These are phyloP conservation scores for Sclerotinia trifoliorum DNA, from an alignment of 2,329 filamentous ascomycete species.

Conservation along the genomic window DNA sequence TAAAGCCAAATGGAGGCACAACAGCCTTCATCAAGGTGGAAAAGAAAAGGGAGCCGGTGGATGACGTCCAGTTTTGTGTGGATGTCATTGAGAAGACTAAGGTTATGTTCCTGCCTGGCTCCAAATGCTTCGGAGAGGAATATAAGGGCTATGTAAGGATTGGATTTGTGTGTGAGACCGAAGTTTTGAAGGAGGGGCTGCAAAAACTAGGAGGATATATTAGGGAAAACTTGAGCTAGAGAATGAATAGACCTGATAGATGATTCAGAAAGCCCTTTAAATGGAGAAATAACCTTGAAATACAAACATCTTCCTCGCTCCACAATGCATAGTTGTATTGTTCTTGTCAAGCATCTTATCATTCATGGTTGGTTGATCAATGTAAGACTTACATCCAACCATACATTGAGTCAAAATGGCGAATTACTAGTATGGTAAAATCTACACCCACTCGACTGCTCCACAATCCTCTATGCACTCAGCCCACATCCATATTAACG, in stretches of 20 bases:
- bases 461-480: too few species aligned
- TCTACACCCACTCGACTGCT: too few species aligned
- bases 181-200: conserved; percentile 65
- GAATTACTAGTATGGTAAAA: not conserved
- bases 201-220: conserved; percentile 41
- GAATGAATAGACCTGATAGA: not conserved
- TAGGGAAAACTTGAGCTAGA: conserved; percentile 26
- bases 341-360: not conserved
- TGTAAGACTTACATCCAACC: not conserved
- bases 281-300: not conserved
- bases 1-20: conserved; percentile 74
- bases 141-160: conserved; percentile 75
- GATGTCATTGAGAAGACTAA: conserved; percentile 66
- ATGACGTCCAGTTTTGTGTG: conserved; percentile 71
- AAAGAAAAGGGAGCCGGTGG: conserved; percentile 52
- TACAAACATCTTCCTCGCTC: not conserved
- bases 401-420: not conserved
- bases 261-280: not conserved
- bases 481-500: too few species aligned
- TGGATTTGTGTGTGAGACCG: conserved; percentile 71
- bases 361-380: not conserved
- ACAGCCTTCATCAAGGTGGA: conserved; percentile 73
- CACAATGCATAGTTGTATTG: not conserved
- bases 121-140: conserved; percentile 69
- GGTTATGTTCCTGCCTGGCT: conserved; percentile 73